Conservation (phyloP, 768 basidiomycete genomes). For the Phlebiopsis flavidoalba region DNA sequence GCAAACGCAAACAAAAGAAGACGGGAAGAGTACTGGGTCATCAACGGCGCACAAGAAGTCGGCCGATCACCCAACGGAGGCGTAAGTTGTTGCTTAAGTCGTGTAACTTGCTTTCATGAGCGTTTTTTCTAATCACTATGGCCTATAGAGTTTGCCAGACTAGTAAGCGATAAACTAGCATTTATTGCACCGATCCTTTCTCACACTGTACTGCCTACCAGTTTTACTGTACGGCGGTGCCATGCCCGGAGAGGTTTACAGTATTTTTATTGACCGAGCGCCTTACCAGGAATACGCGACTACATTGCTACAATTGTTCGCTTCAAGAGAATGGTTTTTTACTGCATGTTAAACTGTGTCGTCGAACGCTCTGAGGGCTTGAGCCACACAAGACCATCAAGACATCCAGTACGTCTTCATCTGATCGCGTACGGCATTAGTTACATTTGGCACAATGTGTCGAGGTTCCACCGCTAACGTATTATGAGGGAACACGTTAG, state of each 20-base stretch:
- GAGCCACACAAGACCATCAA: conserved; percentile 84
- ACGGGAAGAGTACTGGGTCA: conserved; percentile 81
- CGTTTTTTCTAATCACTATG: not conserved
- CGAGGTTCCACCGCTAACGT: conserved; percentile 81
- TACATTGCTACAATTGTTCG: too few relatives aligned
- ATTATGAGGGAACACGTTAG: conserved; percentile 83
- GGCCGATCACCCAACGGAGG: conserved; percentile 79
- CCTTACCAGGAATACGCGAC: too few relatives aligned
- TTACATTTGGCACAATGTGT: conserved; percentile 83
- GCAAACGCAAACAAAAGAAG: conserved; percentile 77
- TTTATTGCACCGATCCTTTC: not conserved
- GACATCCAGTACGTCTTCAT: conserved; percentile 78
- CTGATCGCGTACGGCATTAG: conserved; percentile 83
- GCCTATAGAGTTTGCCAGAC: conserved; percentile 27
- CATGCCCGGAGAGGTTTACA: conserved; percentile 54
- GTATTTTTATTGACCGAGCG: too few relatives aligned
- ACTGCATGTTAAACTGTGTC: too few relatives aligned
- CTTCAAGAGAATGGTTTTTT: too few relatives aligned
- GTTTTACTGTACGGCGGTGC: conserved; percentile 63
- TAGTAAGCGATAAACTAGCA: conserved; percentile 26
- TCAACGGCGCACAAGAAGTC: conserved; percentile 87
- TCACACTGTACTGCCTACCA: conserved; percentile 2
- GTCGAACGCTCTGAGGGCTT: conserved; percentile 79
- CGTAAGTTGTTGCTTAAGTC: too few relatives aligned
- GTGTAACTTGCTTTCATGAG: not conserved